A percentile compares a stretch with the other conserved stretches of the same genome.
These are phyloP conservation scores for Chaetomium sp. DNA, from an alignment of 2,329 filamentous ascomycete genomes.

Conservation along the genomic window DNA sequence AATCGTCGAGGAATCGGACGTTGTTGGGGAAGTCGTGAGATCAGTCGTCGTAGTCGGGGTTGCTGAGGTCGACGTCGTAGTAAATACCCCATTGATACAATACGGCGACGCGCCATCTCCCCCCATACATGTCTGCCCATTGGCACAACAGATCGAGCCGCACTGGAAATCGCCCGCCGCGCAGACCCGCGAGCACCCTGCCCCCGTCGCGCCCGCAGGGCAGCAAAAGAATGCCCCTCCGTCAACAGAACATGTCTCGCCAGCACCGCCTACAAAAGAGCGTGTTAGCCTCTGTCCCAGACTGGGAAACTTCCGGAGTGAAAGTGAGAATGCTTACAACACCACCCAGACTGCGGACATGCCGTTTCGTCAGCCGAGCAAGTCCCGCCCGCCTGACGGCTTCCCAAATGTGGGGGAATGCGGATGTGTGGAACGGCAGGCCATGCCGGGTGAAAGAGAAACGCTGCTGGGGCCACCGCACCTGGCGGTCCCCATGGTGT, in stretches of 20 bases:
- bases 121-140: constrained; percentile 15
- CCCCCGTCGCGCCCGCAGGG: constrained; percentile 5
- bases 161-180: constrained; percentile 18
- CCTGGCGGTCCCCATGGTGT: background rate
- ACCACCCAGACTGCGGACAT: constrained; percentile 20
- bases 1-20: background rate
- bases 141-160: constrained; percentile 18
- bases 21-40: background rate
- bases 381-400: background rate
- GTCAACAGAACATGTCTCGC: constrained; percentile 13
- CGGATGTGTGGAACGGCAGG: background rate
- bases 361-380: constrained; percentile 11
- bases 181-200: constrained; percentile 17
- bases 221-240: constrained; percentile 18
- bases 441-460: constrained; percentile 5
- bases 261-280: constrained; percentile 2
- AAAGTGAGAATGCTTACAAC: constrained; percentile 10
- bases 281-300: background rate
- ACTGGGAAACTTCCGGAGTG: no score
- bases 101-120: constrained; percentile 9
- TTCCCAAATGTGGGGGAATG: background rate
- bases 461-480: background rate
- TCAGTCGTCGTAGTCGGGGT: background rate
- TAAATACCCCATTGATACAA: constrained; percentile 4
- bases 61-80: background rate